Conservation (phyloP, 768 basidiomycete species). For the Agrocybe chaxingu region DNA sequence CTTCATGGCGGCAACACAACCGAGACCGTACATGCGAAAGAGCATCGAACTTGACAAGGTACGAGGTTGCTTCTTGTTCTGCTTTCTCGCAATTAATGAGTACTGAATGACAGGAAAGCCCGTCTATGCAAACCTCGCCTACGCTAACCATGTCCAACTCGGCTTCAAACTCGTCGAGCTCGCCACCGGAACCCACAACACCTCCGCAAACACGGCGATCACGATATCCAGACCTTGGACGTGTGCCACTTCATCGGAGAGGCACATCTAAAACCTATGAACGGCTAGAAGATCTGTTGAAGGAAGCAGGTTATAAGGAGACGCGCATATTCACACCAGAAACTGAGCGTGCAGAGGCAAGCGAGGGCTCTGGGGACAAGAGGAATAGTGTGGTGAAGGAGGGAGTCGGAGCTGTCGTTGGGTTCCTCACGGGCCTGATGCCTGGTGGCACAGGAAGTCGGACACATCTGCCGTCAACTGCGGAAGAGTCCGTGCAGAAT, state of each 20-base stretch:
- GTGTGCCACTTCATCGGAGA: slow-evolving; percentile 72
- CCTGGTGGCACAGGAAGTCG: slow-evolving; percentile 29
- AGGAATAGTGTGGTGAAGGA: slow-evolving; percentile 39
- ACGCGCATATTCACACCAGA: slow-evolving; percentile 89
- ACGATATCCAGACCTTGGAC: slow-evolving; percentile 60
- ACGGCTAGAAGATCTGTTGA: slow-evolving; percentile 78
- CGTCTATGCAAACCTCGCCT: slow-evolving; percentile 35
- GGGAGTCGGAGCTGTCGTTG: slow-evolving; percentile 62
- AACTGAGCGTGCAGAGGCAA: slow-evolving; percentile 46
- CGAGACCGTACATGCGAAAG: no score
- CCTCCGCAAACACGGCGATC: slow-evolving; percentile 40
- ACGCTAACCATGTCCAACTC: slow-evolving; percentile 36
- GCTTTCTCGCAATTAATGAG: no score
- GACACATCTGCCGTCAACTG: slow-evolving; percentile 6
- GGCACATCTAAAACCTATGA: slow-evolving; percentile 83
- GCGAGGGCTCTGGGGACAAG: slow-evolving; percentile 24
- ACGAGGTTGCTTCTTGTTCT: no score
- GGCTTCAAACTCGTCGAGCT: slow-evolving; percentile 34
- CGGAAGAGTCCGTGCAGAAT: background rate
- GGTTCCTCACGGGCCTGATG: slow-evolving; percentile 63
- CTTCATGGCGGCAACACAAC: no score
- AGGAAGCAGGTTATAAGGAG: slow-evolving; percentile 90
- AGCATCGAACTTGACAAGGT: no score
- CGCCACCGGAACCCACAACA: slow-evolving; percentile 39
- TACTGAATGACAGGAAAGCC: no score